A percentile compares a stretch with the other conserved stretches of the same genome.
phyloP scores from a whole-genome alignment of 768 basidiomycete species.

The Asterophora parasitica region DNA sequence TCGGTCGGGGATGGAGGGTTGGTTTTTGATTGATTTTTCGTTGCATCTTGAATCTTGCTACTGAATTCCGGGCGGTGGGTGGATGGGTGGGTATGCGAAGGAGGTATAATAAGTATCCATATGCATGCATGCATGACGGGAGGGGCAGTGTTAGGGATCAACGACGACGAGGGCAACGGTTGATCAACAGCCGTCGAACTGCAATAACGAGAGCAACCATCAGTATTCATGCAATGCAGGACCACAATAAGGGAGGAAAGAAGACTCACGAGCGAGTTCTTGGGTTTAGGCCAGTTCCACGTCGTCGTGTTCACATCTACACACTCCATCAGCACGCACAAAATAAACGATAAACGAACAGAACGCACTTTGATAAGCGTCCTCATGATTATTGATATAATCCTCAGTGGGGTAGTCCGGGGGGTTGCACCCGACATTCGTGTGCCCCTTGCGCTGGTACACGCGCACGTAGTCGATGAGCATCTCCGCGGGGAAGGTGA shows the following conservation, averaged over 20 bases:
- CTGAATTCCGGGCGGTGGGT: no score
- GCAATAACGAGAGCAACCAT: background rate
- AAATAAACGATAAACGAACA: background rate
- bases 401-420: constrained; percentile 57
- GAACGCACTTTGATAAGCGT: constrained; percentile 53
- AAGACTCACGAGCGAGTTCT: constrained; percentile 28
- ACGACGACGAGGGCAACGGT: no score
- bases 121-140: no score
- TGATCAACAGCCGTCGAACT: constrained; percentile 10
- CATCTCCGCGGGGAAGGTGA: constrained; percentile 69
- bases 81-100: no score
- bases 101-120: no score
- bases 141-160: no score
- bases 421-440: constrained; percentile 67
- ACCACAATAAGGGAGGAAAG: background rate
- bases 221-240: background rate
- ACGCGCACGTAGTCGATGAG: constrained; percentile 78
- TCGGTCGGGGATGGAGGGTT: no score
- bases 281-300: constrained; percentile 40
- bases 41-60: no score
- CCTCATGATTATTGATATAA: constrained; percentile 52
- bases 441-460: constrained; percentile 58
- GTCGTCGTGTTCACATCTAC: constrained; percentile 38
- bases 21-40: no score
- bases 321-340: background rate